Evolutionary conservation across 2,329 filamentous ascomycete species (phyloP), one percentile per base, ranked within the genome.

Genomic region (Pleomassaria siparia): DNA sequence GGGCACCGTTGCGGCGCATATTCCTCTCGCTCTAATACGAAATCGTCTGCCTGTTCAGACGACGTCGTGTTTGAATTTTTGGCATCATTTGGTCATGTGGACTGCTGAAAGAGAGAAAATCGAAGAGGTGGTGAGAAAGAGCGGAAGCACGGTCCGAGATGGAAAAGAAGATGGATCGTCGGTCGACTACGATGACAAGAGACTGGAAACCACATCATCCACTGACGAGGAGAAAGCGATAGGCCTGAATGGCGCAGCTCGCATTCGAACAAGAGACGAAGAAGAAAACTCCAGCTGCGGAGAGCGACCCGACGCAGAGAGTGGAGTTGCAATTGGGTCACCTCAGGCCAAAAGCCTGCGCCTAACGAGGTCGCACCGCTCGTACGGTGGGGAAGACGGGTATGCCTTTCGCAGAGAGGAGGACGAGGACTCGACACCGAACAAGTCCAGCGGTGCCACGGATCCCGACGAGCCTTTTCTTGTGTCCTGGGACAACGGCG

Each of bases 401-500:
- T 73, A 72, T 54, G 70, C 66, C 9, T 66, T 56, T 51, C 62
- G 67, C 51, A 55, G n/a, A n/a, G n/a, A n/a, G n/a, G n/a, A 63
- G 43, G 59, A 63, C 5, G 44, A 45, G 18, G 29, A 43, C 10
- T 37, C 40, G 12, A 26, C 40, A 15, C 63, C 48, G 47, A 62
- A 53, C 43, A 58, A 50, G 40, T 53, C 57, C 50, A 62, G 49
- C 21, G 46, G 53, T 40, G 59, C 54, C 28, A 54, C 44, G 8
- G 46, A 50, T 8, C 49, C 49, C 9, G 72, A 71, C 26, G 29
- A 20, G 28, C 26, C 36, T 30, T 91, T 83, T 59, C 80, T 89
- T 51, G 90, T 97, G 16, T 71, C 71, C 6, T 96, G 88, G 81
- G 87, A 92, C 30, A 83, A 82, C 4, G 84, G 82, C 4, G 85